Conservation (phyloP, 1,284 basidiomycete species). For the Rhodotorula sp. region DNA sequence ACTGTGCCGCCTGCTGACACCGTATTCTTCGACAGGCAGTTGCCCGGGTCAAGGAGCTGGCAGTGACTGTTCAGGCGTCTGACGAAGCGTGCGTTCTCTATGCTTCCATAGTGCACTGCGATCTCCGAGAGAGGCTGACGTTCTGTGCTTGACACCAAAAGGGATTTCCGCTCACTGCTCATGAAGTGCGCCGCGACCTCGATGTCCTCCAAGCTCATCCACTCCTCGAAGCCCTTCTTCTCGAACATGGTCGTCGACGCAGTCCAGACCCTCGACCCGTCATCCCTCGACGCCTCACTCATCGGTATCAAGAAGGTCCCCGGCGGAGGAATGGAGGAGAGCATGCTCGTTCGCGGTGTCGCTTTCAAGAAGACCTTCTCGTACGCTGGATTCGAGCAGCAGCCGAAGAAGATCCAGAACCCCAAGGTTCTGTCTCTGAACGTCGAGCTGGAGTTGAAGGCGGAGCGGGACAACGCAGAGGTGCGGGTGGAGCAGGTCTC, state of each 20-base stretch:
- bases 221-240: slow-evolving; percentile 98
- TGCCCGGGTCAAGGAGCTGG: slow-evolving; percentile 82
- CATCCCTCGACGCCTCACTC: slow-evolving; percentile 90
- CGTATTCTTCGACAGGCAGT: slow-evolving; percentile 60
- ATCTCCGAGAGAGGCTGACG: background rate
- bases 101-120: background rate
- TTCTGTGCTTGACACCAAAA: slow-evolving; percentile 47
- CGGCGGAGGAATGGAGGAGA: slow-evolving; percentile 95
- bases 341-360: slow-evolving; percentile 80
- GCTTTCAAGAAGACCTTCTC: slow-evolving; percentile 99
- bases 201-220: slow-evolving; percentile 99
- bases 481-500: slow-evolving; percentile 94
- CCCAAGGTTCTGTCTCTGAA: slow-evolving; percentile 93
- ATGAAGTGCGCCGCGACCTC: slow-evolving; percentile 96
- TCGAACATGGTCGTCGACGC: slow-evolving; percentile 98
- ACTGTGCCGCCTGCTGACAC: background rate
- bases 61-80: slow-evolving; percentile 84
- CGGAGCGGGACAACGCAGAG: slow-evolving; percentile 99
- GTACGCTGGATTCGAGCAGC: slow-evolving; percentile 98
- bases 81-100: slow-evolving; percentile 70
- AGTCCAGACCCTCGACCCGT: slow-evolving; percentile 85
- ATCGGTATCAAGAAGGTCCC: slow-evolving; percentile 99
- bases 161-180: slow-evolving; percentile 87
- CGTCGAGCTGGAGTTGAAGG: slow-evolving; percentile 98
- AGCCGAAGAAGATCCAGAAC: slow-evolving; percentile 87